phyloP scores from a whole-genome alignment of 352 stramenopile genomes.

The Globisporangium echinulatum region DNA sequence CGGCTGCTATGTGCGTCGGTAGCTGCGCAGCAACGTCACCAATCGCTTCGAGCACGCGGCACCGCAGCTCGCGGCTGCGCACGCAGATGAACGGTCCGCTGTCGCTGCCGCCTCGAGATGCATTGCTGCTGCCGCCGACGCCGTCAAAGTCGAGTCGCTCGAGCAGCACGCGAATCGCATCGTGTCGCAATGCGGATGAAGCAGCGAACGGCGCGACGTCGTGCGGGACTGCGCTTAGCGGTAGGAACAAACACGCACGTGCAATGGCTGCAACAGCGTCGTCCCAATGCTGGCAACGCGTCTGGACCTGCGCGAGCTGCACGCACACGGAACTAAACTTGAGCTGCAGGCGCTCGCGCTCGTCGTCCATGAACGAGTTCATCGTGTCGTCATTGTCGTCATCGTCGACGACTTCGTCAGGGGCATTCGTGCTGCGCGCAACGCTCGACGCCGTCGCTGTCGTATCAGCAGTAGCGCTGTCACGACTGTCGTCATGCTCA shows the following conservation, averaged over 20 bases:
- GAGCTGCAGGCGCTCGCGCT: slow-evolving; percentile 57
- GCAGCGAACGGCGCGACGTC: slow-evolving; percentile 20
- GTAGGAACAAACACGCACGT: slow-evolving; percentile 43
- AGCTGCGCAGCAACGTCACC: slow-evolving; percentile 64
- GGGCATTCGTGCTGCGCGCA: no score
- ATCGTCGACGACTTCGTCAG: slow-evolving; percentile 12
- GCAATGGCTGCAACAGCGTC: slow-evolving; percentile 33
- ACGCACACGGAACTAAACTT: slow-evolving; percentile 74
- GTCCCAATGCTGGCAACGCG: slow-evolving; percentile 27
- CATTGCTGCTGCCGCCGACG: slow-evolving; percentile 15
- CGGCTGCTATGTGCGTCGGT: slow-evolving; percentile 12
- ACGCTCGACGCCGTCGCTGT: slow-evolving; percentile 17
- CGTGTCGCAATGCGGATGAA: slow-evolving; percentile 8
- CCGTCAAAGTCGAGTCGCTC: slow-evolving; percentile 65
- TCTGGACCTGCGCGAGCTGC: slow-evolving; percentile 41
- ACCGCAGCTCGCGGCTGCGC: slow-evolving; percentile 47
- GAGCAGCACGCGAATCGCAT: slow-evolving; percentile 36
- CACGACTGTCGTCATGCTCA: slow-evolving; percentile 21
- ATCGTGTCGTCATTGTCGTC: slow-evolving; percentile 18
- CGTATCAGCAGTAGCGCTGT: slow-evolving; percentile 11
- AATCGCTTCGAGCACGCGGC: slow-evolving; percentile 52
- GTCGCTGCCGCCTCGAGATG: not conserved
- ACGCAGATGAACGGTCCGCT: slow-evolving; percentile 31
- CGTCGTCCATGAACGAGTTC: slow-evolving; percentile 71
- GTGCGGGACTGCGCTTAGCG: slow-evolving; percentile 25